Conservation (phyloP, 495 filamentous ascomycete genomes). For the Sphaerosporella brunnea region DNA sequence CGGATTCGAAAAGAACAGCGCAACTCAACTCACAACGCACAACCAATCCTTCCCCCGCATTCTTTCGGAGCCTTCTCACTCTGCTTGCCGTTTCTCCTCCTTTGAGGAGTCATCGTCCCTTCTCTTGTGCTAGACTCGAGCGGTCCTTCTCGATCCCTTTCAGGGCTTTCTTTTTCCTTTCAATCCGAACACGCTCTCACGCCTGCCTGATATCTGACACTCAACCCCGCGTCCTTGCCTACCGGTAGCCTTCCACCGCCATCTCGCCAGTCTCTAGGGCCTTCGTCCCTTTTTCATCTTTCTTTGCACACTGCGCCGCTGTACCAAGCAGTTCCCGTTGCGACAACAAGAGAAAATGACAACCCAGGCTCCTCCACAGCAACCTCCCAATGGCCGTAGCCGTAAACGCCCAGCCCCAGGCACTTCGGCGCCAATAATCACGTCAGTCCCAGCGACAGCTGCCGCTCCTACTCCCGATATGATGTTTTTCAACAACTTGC, state of each 20-base stretch:
- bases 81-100: no score
- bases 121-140: no score
- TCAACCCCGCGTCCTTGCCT: neutral
- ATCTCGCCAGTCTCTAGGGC: neutral
- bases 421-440: neutral
- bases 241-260: neutral
- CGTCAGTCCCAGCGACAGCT: neutral
- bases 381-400: neutral
- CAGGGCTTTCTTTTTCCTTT: no score
- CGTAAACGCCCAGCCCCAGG: constrained; percentile 3
- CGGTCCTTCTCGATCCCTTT: no score
- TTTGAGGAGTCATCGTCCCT: no score
- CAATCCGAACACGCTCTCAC: no score
- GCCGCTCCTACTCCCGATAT: neutral
- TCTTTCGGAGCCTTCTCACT: no score
- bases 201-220: no score
- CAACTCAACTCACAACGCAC: no score
- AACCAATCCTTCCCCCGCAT: no score
- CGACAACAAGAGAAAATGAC: constrained; percentile 1
- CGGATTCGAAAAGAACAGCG: no score
- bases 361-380: constrained; percentile 3
- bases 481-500: neutral
- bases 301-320: neutral
- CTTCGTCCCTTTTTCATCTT: neutral
- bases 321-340: neutral